A percentile compares a stretch with the other conserved stretches of the same genome.
phyloP scores from a whole-genome alignment of 2,329 filamentous ascomycete genomes.

The Monosporascus sp. region DNA sequence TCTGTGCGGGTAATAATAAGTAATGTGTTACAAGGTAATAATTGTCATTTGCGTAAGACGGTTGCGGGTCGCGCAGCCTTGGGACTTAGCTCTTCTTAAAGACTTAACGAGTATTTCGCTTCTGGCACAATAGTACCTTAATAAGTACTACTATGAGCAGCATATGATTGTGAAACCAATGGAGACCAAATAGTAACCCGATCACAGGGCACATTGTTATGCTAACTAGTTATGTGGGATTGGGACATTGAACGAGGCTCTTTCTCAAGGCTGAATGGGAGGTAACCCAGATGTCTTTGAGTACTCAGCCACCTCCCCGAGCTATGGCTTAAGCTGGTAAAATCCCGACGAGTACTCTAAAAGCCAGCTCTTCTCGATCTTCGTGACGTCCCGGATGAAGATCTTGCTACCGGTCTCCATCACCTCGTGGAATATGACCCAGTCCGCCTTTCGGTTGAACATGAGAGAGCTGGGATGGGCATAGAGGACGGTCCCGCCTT shows the following conservation, averaged over 20 bases:
- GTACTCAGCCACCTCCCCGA: neutral
- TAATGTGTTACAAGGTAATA: no score
- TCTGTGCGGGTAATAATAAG: no score
- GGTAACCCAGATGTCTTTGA: neutral
- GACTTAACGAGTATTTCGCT: no score
- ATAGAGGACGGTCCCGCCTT: conserved; percentile 70
- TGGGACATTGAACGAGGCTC: neutral
- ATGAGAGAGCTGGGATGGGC: conserved; percentile 89
- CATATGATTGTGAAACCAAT: no score
- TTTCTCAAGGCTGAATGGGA: neutral
- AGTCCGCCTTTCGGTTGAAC: conserved; percentile 95
- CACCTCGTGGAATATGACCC: conserved; percentile 93
- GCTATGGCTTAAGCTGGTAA: conserved; percentile 53
- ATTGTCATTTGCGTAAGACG: no score
- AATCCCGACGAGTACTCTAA: conserved; percentile 82
- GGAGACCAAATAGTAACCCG: no score
- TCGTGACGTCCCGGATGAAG: conserved; percentile 87
- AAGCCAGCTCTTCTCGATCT: conserved; percentile 89
- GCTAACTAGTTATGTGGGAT: no score
- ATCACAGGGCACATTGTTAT: no score
- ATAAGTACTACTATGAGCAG: no score
- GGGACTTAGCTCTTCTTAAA: no score
- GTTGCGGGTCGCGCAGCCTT: no score
- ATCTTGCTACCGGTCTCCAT: conserved; percentile 85
- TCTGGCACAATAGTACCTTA: no score